Conservation (phyloP, 2,329 filamentous ascomycete genomes). For the Lecanoromycetidae sp. region DNA sequence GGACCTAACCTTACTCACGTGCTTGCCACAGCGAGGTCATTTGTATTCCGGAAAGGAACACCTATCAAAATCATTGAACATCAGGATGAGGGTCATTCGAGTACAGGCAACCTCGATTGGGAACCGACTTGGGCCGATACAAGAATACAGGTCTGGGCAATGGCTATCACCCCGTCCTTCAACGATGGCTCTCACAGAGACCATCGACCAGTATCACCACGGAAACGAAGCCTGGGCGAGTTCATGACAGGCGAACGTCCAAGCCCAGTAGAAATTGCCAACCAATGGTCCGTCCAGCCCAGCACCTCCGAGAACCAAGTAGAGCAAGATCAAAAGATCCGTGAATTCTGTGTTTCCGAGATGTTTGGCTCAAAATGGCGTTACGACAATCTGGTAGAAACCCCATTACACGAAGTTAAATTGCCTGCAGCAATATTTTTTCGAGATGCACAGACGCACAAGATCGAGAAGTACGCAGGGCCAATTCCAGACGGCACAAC, state of each 20-base stretch:
- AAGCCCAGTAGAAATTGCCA: neutral
- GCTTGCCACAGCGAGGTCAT: conserved; percentile 69
- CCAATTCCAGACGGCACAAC: conserved; percentile 45
- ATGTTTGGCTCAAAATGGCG: conserved; percentile 74
- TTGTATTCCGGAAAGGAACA: conserved; percentile 75
- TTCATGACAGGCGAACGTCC: conserved; percentile 22
- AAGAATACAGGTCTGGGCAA: conserved; percentile 72
- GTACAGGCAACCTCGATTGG: conserved; percentile 21
- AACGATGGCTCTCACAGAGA: conserved; percentile 19
- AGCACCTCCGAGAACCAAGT: conserved; percentile 25
- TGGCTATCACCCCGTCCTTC: conserved; percentile 42
- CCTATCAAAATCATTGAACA: conserved; percentile 59
- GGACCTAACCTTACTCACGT: conserved; percentile 67
- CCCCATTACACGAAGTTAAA: conserved; percentile 52
- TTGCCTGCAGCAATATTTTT: conserved; percentile 61
- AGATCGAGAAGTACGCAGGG: conserved; percentile 57
- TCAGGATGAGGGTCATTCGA: conserved; percentile 21
- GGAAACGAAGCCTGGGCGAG: conserved; percentile 41
- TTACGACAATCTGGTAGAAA: conserved; percentile 56
- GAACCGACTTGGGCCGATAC: conserved; percentile 63
- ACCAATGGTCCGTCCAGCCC: conserved; percentile 2
- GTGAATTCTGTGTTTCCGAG: conserved; percentile 52
- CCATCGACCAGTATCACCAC: conserved; percentile 24
- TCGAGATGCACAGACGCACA: conserved; percentile 47
- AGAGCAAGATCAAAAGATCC: conserved; percentile 37